Evolutionary conservation across 2,329 filamentous ascomycete species (phyloP), one percentile per base, ranked within the genome.

Genomic region (Bisporella sp.): DNA sequence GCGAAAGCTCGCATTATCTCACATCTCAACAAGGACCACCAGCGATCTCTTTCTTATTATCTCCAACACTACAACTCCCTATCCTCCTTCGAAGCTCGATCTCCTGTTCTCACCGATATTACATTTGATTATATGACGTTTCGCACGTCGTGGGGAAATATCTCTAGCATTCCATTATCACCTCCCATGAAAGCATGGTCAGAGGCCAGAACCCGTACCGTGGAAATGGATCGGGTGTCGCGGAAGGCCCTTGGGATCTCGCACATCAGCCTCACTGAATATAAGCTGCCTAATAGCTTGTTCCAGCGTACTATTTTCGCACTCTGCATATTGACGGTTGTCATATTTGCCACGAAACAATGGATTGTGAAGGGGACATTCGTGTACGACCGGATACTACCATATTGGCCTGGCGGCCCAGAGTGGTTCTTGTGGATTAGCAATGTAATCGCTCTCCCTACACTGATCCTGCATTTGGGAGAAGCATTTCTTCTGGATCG

Each of bases 21-120:
- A 33, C 91, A 96, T 73, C 93, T 96, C 88, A 96, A 96, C 71
- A 73, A 73, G 41, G 86, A 92, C 68, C 92, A 96, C 70, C 72
- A 76, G 47, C 77, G 81, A 59, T 88, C 89, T 51, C 81, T 96
- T 46, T 72, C 78, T 51, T 77, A 85, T 64, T 95, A 91, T 69
- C 79, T 95, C n/a, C 82, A 82, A 56, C 79, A 89, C 67, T 89
- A 82, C 71, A 74, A 72, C 64, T 67, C 73, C 12, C 72, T 88
- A 42, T 77, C 82, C 12, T 62, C 75, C 6, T 67, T 70, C 53
- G 70, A 76, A 46, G 77, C 84, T 46, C 70, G 78, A 51, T 70
- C 73, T 21, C 81, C 87, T 21, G 68, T 72, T 39, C 73, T 96
- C 57, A 71, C 75, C 49, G 84, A 90, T 64, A 73, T 95, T 54